Evolutionary conservation across 2,329 filamentous ascomycete species (phyloP).

Genomic region (Fonsecaea multimorphosa): DNA sequence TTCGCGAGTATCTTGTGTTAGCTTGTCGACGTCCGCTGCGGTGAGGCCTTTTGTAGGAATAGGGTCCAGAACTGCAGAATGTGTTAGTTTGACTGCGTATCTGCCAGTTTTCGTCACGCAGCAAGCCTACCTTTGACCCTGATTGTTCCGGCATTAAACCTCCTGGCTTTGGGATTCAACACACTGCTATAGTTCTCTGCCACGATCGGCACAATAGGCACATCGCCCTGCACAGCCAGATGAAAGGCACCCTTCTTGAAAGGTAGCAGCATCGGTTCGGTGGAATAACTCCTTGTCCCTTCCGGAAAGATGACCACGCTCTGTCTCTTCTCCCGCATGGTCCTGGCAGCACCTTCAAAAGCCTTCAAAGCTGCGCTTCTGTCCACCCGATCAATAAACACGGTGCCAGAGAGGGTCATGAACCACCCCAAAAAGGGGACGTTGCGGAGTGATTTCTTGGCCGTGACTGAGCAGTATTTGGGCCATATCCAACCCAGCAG

Average conservation of each 20-base stretch:
- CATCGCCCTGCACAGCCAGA: conserved; percentile 88
- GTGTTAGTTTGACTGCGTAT: conserved; percentile 4
- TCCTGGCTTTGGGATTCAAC: conserved; percentile 66
- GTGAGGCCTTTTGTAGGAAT: conserved; percentile 77
- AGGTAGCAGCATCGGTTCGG: conserved; percentile 80
- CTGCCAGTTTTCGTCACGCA: background rate
- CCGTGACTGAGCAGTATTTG: conserved; percentile 87
- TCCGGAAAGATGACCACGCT: conserved; percentile 68
- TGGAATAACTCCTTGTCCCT: conserved; percentile 87
- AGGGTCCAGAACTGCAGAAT: conserved; percentile 71
- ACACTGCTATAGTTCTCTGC: conserved; percentile 80
- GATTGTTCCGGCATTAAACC: conserved; percentile 72
- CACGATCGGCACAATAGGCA: conserved; percentile 87
- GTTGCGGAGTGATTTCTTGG: conserved; percentile 81
- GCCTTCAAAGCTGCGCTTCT: conserved; percentile 79
- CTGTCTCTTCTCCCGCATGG: conserved; percentile 75
- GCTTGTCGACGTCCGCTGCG: conserved; percentile 75
- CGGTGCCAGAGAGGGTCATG: conserved; percentile 82
- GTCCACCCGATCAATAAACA: conserved; percentile 95
- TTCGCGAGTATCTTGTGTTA: conserved; percentile 71
- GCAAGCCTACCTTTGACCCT: conserved; percentile 71
- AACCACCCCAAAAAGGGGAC: conserved; percentile 93
- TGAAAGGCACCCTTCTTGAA: conserved; percentile 99
- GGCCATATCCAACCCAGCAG: conserved; percentile 91
- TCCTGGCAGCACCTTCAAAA: conserved; percentile 79